phyloP scores from a whole-genome alignment of 73 alveolate genomes.

The Stentor roeselii region DNA sequence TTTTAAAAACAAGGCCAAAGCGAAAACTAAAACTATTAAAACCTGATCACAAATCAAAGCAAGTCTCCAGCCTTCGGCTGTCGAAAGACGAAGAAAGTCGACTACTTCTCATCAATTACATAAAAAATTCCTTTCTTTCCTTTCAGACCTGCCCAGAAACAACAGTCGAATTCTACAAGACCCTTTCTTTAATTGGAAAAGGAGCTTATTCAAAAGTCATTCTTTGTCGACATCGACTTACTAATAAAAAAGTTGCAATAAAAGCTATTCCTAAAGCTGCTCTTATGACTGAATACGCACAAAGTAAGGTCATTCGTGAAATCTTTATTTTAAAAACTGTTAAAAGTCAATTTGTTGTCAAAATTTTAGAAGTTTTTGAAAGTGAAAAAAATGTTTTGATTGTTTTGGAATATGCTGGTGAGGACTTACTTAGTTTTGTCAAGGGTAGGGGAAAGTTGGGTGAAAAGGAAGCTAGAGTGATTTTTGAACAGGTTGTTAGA shows the following conservation, averaged over 20 bases:
- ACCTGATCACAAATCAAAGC: too few species aligned
- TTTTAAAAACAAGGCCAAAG: too few species aligned
- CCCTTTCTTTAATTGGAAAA: slow-evolving; percentile 79
- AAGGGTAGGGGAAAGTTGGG: slow-evolving; percentile 78
- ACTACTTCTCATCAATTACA: too few species aligned
- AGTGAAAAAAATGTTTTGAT: slow-evolving; percentile 81
- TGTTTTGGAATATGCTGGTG: slow-evolving; percentile 93
- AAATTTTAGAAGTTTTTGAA: slow-evolving; percentile 88
- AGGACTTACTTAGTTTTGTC: slow-evolving; percentile 85
- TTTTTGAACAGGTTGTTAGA: slow-evolving; percentile 79
- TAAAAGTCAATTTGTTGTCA: slow-evolving; percentile 52
- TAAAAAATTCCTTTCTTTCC: background rate
- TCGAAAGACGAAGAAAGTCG: too few species aligned
- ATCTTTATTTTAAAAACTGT: slow-evolving; percentile 70
- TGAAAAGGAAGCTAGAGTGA: slow-evolving; percentile 77
- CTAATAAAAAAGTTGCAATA: slow-evolving; percentile 93
- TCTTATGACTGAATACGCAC: slow-evolving; percentile 52
- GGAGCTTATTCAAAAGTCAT: slow-evolving; percentile 97
- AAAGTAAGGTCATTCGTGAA: slow-evolving; percentile 86
- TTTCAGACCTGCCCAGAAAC: background rate
- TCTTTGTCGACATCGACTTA: slow-evolving; percentile 82
- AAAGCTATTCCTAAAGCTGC: slow-evolving; percentile 64
- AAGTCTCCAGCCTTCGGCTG: too few species aligned
- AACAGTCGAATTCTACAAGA: slow-evolving; percentile 45
- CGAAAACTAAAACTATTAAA: too few species aligned